Evolutionary conservation across 305 asterid species (phyloP), one percentile per base, ranked within the genome.

Genomic region (Rubia tinctorum): DNA sequence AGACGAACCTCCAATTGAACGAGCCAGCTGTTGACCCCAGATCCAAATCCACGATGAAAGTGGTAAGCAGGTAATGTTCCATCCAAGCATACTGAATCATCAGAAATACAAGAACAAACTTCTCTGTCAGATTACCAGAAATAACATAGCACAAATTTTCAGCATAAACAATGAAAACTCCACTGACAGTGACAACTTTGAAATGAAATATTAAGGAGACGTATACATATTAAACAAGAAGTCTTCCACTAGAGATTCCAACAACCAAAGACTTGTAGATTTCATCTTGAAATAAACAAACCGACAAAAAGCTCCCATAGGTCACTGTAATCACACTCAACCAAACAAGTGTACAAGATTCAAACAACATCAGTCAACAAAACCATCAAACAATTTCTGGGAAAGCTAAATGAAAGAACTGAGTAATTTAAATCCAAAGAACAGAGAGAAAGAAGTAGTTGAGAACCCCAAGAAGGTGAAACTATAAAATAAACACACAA

Each of bases 41-140:
- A 71, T 20, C 97, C 98, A 69, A 74, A 88, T 72, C 99, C 99
- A 0, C 81, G 88, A 76, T 92, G 89, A 80, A 92, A 66, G 89
- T 95, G 98, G 83, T 95, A 95, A 79, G 95, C 99, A 43, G 99
- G 99, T 75, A 81, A 42, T 37, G 98, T 85, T 78, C 99, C 99
- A 75, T 95, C 99, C 86, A 95, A 79, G 77, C 99, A 95, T 30
- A 92, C 98, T 95, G 91, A 77, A 84, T 74, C 43, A 53, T 53
- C 67, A 67, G 53, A 70, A 71, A 51, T 62, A 84, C 39, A 69
- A 64, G 20, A 55, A 66, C 13, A 58, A 27, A 71, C 15, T 23
- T 27, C 11, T n/a, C 27, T 27, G 27, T 30, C 69, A 76, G 37
- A 23, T 64, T 39, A 6, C 43, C 37, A 64, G 58, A 63, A 44